These are phyloP conservation scores for Scutellaria barbata DNA, from an alignment of 257 asterid genomes.

Conservation along the genomic window DNA sequence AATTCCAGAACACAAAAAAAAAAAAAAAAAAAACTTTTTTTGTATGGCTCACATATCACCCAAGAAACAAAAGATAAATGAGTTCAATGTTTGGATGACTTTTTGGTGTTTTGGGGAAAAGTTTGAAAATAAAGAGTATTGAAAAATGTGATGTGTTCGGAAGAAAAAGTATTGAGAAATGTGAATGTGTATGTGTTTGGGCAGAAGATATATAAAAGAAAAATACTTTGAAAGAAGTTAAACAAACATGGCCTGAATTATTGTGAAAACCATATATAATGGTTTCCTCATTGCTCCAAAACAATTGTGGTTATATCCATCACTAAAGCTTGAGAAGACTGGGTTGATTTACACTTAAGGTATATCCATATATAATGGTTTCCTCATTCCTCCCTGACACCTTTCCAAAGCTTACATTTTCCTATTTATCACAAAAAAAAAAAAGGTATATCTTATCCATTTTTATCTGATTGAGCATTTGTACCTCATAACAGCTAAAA, in stretches of 20 bases:
- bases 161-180: no score
- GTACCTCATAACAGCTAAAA: slow-evolving; percentile 1
- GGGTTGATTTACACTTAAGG: neutral
- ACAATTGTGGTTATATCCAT: slow-evolving; percentile 9
- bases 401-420: neutral
- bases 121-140: no score
- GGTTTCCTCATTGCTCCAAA: neutral
- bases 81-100: no score
- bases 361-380: no score
- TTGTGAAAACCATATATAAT: slow-evolving; percentile 2
- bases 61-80: neutral
- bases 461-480: slow-evolving; percentile 17
- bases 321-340: slow-evolving; percentile 8
- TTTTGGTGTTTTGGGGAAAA: no score
- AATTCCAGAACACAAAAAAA: neutral
- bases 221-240: no score
- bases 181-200: no score
- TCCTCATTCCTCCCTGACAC: no score
- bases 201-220: no score
- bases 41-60: slow-evolving; percentile 4
- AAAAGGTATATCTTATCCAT: neutral
- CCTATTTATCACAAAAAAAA: neutral
- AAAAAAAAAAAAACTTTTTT: no score
- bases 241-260: no score
- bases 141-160: no score